Percentiles rank a stretch among this genome's conserved stretches.
phyloP scores from a whole-genome alignment of 495 filamentous ascomycete genomes.

The Tricharina praecox region DNA sequence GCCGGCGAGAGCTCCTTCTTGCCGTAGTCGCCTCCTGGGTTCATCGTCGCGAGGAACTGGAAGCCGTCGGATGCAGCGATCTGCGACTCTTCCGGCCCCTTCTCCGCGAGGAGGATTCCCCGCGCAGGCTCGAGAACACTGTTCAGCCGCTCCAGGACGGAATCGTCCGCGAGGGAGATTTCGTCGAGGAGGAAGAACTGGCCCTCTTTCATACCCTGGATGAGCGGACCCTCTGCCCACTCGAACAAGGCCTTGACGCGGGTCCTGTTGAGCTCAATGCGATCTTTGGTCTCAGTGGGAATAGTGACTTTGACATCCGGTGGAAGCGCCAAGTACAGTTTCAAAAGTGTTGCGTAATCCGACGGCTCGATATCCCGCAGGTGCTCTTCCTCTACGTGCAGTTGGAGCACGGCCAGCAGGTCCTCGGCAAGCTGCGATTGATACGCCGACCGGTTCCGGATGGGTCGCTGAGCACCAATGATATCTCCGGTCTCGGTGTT shows the following conservation, averaged over 20 bases:
- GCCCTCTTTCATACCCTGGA: constrained; percentile 81
- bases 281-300: constrained; percentile 34
- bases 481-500: constrained; percentile 95
- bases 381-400: constrained; percentile 12
- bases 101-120: constrained; percentile 80
- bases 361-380: constrained; percentile 14
- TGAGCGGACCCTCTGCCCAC: constrained; percentile 90
- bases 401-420: constrained; percentile 35
- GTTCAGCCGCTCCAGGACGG: constrained; percentile 88
- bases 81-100: constrained; percentile 64
- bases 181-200: constrained; percentile 90
- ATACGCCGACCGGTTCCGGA: constrained; percentile 62
- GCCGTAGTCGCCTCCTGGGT: constrained; percentile 94
- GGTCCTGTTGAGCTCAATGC: constrained; percentile 42
- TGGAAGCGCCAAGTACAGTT: constrained; percentile 33
- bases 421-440: constrained; percentile 47
- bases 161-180: constrained; percentile 94
- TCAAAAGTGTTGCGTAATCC: constrained; percentile 32
- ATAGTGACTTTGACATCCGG: constrained; percentile 28
- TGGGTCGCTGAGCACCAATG: constrained; percentile 84
- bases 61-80: constrained; percentile 66
- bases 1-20: constrained; percentile 94
- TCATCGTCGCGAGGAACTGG: constrained; percentile 97
- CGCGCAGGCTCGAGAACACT: constrained; percentile 87
- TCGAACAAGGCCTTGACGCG: constrained; percentile 76